Evolutionary conservation across 352 stramenopile genomes (phyloP).

Genomic region (Elongisporangium anandrum): DNA sequence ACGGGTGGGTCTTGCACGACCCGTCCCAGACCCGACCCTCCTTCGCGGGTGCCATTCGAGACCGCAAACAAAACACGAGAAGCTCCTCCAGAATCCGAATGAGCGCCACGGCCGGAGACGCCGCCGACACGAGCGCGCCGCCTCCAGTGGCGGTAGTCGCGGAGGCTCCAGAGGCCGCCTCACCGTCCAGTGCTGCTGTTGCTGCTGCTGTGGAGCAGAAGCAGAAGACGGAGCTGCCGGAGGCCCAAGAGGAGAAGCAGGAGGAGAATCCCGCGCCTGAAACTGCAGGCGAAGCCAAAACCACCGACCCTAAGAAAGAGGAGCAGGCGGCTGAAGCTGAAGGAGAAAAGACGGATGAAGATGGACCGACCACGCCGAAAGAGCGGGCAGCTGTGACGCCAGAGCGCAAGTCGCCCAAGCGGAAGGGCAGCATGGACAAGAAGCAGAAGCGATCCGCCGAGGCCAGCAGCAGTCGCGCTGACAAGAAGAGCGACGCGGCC

Average conservation of each 20-base stretch:
- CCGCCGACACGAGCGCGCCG: neutral
- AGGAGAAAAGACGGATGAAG: constrained; percentile 3
- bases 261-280: constrained; percentile 3
- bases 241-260: constrained; percentile 5
- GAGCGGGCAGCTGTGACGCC: neutral
- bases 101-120: constrained; percentile 5
- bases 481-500: neutral
- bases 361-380: constrained; percentile 1
- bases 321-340: neutral
- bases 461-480: neutral
- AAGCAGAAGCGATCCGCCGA: neutral
- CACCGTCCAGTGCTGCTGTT: neutral
- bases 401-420: constrained; percentile 11
- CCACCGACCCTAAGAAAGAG: neutral
- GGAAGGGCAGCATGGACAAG: neutral
- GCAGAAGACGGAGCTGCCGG: neutral
- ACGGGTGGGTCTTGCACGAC: constrained; percentile 1
- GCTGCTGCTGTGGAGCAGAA: constrained; percentile 13
- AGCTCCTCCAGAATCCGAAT: constrained; percentile 13
- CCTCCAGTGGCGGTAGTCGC: constrained; percentile 1
- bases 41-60: constrained; percentile 5
- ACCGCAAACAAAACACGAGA: constrained; percentile 24
- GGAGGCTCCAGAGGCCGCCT: neutral
- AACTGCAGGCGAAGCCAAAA: neutral
- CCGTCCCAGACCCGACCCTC: constrained; percentile 5